phyloP scores from a whole-genome alignment of 1,284 basidiomycete species.

The Melampsora americana region DNA sequence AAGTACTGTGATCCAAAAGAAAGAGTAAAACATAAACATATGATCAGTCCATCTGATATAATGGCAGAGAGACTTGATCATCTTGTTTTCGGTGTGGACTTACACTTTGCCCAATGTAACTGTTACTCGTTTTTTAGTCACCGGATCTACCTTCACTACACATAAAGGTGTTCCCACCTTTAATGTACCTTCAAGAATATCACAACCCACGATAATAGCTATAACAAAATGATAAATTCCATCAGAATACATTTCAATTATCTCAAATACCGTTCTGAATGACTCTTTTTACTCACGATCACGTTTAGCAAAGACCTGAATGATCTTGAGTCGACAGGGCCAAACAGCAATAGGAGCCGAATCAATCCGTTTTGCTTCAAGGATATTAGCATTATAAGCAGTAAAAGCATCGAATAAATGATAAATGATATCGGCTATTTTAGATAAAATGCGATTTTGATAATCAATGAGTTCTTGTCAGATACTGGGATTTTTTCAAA shows the following conservation, averaged over 20 bases:
- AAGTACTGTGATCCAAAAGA: conserved; percentile 63
- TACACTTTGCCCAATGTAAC: conserved; percentile 91
- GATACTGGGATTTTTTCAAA: not conserved
- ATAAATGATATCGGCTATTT: conserved; percentile 90
- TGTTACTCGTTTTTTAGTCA: conserved; percentile 83
- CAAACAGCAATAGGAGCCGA: conserved; percentile 93
- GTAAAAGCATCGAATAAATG: conserved; percentile 97
- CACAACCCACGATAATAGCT: conserved; percentile 83
- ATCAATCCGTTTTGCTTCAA: conserved; percentile 85
- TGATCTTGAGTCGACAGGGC: conserved; percentile 89
- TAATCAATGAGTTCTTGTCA: conserved; percentile 9
- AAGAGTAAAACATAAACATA: not conserved
- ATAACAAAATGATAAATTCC: not conserved
- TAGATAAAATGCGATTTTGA: conserved; percentile 14
- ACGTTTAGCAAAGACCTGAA: conserved; percentile 90
- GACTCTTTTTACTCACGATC: conserved; percentile 65
- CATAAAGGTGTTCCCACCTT: conserved; percentile 94
- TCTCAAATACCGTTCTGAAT: not conserved
- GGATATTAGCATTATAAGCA: conserved; percentile 88
- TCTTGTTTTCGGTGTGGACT: conserved; percentile 52
- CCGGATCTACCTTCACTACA: conserved; percentile 82
- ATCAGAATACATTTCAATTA: not conserved
- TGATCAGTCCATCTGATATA: not conserved
- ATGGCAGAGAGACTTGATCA: not conserved
- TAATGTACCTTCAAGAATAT: conserved; percentile 87